Evolutionary conservation across 352 stramenopile species (phyloP).

Genomic region (Pseudoperonospora humuli): DNA sequence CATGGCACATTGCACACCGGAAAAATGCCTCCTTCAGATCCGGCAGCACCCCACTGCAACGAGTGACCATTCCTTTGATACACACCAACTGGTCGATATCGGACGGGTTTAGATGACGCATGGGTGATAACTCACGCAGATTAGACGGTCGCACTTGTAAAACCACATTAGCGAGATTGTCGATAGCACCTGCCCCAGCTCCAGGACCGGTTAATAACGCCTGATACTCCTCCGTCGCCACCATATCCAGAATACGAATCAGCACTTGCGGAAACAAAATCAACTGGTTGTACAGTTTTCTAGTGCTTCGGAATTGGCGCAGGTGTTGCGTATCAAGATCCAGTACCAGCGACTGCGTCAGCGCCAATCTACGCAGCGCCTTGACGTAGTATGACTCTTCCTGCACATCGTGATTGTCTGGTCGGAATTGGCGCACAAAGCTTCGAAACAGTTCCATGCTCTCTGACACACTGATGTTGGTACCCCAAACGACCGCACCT

Average conservation of each 20-base stretch:
- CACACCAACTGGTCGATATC: conserved; percentile 96
- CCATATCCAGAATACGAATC: conserved; percentile 95
- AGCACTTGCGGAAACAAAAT: conserved; percentile 93
- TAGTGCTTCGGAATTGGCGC: conserved; percentile 57
- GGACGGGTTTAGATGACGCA: conserved; percentile 94
- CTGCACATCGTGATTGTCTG: conserved; percentile 16
- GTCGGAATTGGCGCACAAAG: conserved; percentile 85
- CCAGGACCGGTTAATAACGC: conserved; percentile 28
- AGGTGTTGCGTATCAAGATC: conserved; percentile 91
- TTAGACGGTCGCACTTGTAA: conserved; percentile 97
- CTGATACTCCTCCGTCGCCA: conserved; percentile 89
- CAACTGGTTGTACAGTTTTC: conserved; percentile 95
- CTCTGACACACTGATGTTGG: conserved; percentile 89
- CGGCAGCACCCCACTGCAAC: conserved; percentile 93
- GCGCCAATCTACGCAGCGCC: conserved; percentile 59
- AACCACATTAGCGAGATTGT: conserved; percentile 41
- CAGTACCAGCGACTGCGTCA: conserved; percentile 82
- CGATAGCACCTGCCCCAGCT: conserved; percentile 25
- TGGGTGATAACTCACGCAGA: conserved; percentile 87
- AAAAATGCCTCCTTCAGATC: conserved; percentile 98
- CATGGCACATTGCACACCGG: conserved; percentile 91
- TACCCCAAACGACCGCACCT: conserved; percentile 90
- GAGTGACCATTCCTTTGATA: conserved; percentile 97
- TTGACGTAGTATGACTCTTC: conserved; percentile 74
- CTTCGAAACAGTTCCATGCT: conserved; percentile 86